Evolutionary conservation across 2,329 filamentous ascomycete genomes (phyloP), one percentile per base, ranked within the genome.

Genomic region (Didymella arachidicola): DNA sequence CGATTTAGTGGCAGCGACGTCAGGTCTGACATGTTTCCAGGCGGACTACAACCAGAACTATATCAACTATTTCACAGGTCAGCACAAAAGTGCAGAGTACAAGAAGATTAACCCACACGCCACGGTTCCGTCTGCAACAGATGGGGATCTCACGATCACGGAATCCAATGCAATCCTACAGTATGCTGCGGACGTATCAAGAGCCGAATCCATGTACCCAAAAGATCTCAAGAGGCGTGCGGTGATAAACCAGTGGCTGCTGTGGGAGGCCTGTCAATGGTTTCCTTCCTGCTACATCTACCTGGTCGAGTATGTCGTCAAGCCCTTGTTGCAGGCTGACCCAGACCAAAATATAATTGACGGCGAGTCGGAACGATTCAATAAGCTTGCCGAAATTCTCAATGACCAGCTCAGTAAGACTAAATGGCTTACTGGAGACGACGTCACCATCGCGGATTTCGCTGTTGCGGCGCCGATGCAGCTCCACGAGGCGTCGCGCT

Each of bases 81-180:
- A 78, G 53, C 79, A 80, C 41, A 80, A 80, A 61, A 67, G 68
- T 44, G 67, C 69, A 2, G 73, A 69, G 46, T 69, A 64, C 58
- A 75, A 54, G 39, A 71, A 76, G 55, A 77, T 78, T 68, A 78
- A 77, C 48, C 76, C 77, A 8, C 62, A 70, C 49, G 73, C 67
- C 16, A 80, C 79, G 3, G 71, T 80, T 3, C 79, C 79, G 32
- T 70, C 78, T 18, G 78, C 77, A 3, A 70, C 61, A 2, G 76
- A 80, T 61, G 76, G 76, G 34, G 76, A 78, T 48, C 57, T 79
- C 52, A 68, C 64, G n/a, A 57, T 80, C 22, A 80, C 77, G 8
- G 78, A 80, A 59, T 78, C 75, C 12, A 79, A 80, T 59, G 75
- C 78, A 19, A 80, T 80, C 53, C 60, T 80, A 39, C 71, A 73